These are phyloP conservation scores for Pulicaria dysenterica DNA, from an alignment of 129 eudicot genomes.

Conservation along the genomic window DNA sequence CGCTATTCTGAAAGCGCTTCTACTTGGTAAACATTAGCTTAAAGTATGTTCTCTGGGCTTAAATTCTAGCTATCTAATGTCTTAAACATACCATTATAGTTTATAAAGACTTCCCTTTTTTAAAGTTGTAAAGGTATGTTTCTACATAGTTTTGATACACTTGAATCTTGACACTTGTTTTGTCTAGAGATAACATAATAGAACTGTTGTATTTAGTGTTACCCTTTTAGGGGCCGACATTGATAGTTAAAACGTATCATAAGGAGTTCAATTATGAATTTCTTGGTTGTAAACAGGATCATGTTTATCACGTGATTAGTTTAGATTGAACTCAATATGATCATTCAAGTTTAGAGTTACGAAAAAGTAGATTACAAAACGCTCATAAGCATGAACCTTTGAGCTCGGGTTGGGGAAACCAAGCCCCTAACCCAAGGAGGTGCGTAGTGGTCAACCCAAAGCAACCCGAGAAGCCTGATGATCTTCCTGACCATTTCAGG, in stretches of 20 bases:
- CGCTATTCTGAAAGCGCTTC: slow-evolving; percentile 48
- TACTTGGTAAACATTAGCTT: slow-evolving; percentile 30
- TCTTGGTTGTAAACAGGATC: slow-evolving; percentile 48
- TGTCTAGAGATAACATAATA: not conserved
- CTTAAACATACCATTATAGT: no score
- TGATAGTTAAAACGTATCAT: not conserved
- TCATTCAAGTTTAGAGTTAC: not conserved
- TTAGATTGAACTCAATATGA: not conserved
- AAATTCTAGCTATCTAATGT: not conserved
- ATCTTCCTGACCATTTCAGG: no score
- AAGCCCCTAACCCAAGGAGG: no score
- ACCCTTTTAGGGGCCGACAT: not conserved
- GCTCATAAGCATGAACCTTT: slow-evolving; percentile 69
- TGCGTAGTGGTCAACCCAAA: no score
- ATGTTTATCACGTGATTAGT: not conserved
- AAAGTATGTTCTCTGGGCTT: not conserved
- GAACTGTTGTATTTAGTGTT: not conserved
- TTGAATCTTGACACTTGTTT: not conserved
- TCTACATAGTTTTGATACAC: not conserved
- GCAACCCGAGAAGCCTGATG: no score
- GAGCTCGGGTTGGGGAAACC: no score
- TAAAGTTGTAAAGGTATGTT: no score
- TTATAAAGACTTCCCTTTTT: no score
- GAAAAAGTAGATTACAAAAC: slow-evolving; percentile 46
- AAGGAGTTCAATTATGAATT: slow-evolving; percentile 17